Evolutionary conservation across 2,329 filamentous ascomycete genomes (phyloP).

Genomic region (Emergomyces pasteurianus): DNA sequence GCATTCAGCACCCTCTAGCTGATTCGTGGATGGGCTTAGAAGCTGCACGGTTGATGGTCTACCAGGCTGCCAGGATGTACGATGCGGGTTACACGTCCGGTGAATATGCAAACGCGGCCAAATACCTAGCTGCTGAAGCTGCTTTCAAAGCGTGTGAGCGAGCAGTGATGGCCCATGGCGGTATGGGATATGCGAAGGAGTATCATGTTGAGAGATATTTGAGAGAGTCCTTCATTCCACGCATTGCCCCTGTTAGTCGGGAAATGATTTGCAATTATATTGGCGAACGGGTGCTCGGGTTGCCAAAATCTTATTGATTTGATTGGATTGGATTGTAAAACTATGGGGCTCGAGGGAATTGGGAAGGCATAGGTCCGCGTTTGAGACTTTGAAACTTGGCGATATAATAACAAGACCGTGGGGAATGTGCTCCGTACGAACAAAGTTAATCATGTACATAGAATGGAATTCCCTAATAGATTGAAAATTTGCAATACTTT

Average conservation of each 20-base stretch:
- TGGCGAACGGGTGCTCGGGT: constrained; percentile 29
- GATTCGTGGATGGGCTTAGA: constrained; percentile 50
- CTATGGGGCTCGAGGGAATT: neutral
- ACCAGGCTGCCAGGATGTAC: constrained; percentile 48
- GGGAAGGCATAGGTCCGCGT: neutral
- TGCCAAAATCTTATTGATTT: constrained; percentile 30
- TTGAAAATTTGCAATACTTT: neutral
- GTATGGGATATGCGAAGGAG: constrained; percentile 52
- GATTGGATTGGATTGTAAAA: neutral
- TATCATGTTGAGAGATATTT: constrained; percentile 52
- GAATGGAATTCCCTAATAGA: neutral
- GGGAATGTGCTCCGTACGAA: neutral
- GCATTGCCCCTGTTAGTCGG: constrained; percentile 47
- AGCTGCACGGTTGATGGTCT: constrained; percentile 48
- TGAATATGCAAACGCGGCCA: constrained; percentile 45
- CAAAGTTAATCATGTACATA: neutral
- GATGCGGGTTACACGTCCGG: constrained; percentile 42
- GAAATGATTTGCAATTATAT: constrained; percentile 36
- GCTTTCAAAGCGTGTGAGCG: constrained; percentile 49
- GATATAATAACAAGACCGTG: neutral
- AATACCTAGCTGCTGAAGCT: constrained; percentile 48
- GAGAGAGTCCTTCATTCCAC: constrained; percentile 45
- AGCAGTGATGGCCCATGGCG: constrained; percentile 43
- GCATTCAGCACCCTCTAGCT: constrained; percentile 47
- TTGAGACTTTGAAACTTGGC: neutral